Evolutionary conservation across 352 stramenopile genomes (phyloP), one percentile per base, ranked within the genome.

Genomic region (Saprolegnia diclina): DNA sequence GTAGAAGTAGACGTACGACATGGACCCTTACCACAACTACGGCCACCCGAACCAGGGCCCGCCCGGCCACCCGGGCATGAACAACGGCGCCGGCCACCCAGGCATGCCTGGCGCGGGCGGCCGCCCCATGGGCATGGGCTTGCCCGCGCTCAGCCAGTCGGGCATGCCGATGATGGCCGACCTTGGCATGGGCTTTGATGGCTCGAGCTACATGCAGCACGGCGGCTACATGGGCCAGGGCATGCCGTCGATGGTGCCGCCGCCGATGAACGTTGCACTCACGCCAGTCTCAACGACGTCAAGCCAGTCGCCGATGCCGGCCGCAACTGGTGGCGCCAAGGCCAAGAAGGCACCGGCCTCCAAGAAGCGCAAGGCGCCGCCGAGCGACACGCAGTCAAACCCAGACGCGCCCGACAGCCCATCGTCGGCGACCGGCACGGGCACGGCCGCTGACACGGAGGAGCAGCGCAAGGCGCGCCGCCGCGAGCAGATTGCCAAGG

Each of bases 401-500:
- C 63, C 42, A 32, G 63, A 69, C n/a, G 63, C 45, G 4, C 63
- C 63, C 5, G 63, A 69, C n/a, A 69, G 63, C 32, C 63, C 63
- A 21, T 52, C 63, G 19, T 69, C 63, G 18, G 53, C 63, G 4
- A 40, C 48, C 37, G 50, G 29, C 29, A 9, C 4, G 1, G 52
- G 52, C 3, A 9, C 52, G 4, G 35, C 19, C 11, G 83, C 90
- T 46, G 83, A 95, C 73, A 45, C 63, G 4, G 92, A 91, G 70
- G 79, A 88, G 56, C 83, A 92, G 68, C 85, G 83, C 7, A 95
- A 95, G 76, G 87, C 87, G 40, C 92, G 92, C 71, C 85, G 87
- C 61, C 85, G 87, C 24, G 87, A 85, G 45, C 87, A 95, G 76
- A 95, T 95, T 35, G 87, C 87, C 67, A 95, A 95, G 77, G 87